Conservation (phyloP, 2,329 filamentous ascomycete genomes). For the Apiospora saccharicola region DNA sequence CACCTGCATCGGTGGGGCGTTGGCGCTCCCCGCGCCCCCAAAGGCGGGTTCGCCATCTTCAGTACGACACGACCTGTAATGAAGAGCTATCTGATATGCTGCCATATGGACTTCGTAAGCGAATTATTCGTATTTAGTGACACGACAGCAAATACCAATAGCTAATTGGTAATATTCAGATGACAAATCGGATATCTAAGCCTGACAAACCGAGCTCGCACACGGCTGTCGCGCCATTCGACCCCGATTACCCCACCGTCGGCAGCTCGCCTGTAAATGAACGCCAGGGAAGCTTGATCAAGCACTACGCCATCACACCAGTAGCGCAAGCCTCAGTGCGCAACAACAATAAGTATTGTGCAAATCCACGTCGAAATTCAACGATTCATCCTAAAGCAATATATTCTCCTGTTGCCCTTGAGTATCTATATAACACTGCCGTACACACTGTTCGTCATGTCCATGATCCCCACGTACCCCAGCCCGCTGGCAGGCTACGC, state of each 20-base stretch:
- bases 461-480: slow-evolving; percentile 49
- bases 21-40: background rate
- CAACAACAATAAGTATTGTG: too few relatives aligned
- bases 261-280: background rate
- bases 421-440: background rate
- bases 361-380: too few relatives aligned
- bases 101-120: background rate
- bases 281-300: too few relatives aligned
- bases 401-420: background rate
- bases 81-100: background rate
- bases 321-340: too few relatives aligned
- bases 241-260: background rate
- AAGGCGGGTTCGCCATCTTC: background rate
- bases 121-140: background rate
- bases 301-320: too few relatives aligned
- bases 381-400: too few relatives aligned
- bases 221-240: background rate
- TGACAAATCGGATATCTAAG: background rate
- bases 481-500: slow-evolving; percentile 67
- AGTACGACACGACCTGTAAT: background rate
- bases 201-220: background rate
- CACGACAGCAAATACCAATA: background rate
- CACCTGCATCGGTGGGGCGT: background rate
- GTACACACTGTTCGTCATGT: background rate
- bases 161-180: background rate